Conservation (phyloP, 2,329 filamentous ascomycete species). For the Penicillium brevicompactum region DNA sequence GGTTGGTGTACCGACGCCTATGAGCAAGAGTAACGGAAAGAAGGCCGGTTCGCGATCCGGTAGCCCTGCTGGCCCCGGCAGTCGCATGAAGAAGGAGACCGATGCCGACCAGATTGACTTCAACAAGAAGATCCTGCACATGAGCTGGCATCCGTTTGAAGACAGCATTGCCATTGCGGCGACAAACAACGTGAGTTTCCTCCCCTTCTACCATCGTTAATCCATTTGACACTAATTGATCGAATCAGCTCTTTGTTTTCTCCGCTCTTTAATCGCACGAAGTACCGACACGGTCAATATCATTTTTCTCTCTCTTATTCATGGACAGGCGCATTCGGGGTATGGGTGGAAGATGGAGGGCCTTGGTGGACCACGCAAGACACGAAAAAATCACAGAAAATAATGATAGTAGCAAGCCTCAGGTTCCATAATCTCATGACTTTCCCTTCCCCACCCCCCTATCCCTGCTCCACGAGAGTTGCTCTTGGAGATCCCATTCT, state of each 20-base stretch:
- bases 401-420: conserved; percentile 24
- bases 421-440: conserved; percentile 28
- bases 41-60: conserved; percentile 85
- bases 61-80: conserved; percentile 84
- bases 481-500: conserved; percentile 4
- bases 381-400: conserved; percentile 21
- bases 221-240: conserved; percentile 16
- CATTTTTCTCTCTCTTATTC: conserved; percentile 12
- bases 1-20: conserved; percentile 94
- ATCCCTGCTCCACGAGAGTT: conserved; percentile 1
- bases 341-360: conserved; percentile 20
- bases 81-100: conserved; percentile 97
- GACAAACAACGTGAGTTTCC: conserved; percentile 89
- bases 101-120: conserved; percentile 99
- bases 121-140: conserved; percentile 99
- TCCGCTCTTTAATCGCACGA: conserved; percentile 62
- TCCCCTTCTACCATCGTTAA: not conserved
- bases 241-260: conserved; percentile 70
- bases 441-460: conserved; percentile 16
- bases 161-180: conserved; percentile 99
- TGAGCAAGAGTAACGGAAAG: conserved; percentile 80
- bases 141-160: conserved; percentile 99
- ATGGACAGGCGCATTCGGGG: conserved; percentile 28
- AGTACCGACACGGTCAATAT: conserved; percentile 19
- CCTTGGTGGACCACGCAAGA: conserved; percentile 17